These are phyloP conservation scores for Ustilago sp. DNA, from an alignment of 1,284 basidiomycete genomes.

Conservation along the genomic window DNA sequence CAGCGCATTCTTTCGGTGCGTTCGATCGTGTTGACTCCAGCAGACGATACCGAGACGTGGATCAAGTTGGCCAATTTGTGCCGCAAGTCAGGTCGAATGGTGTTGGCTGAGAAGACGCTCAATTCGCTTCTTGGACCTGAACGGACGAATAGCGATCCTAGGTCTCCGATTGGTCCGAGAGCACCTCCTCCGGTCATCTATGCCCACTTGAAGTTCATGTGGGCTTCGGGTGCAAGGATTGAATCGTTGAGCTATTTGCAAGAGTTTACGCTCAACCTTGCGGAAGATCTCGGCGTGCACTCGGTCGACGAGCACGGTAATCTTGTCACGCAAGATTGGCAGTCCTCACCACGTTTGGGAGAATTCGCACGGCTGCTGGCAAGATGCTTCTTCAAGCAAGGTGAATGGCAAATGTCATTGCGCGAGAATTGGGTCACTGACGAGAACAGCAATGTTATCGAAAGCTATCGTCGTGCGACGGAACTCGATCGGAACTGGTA, in stretches of 20 bases:
- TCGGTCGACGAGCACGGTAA: constrained; percentile 63
- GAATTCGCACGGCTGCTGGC: constrained; percentile 90
- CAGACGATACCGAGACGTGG: constrained; percentile 97
- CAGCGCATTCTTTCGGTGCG: constrained; percentile 96
- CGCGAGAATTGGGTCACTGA: constrained; percentile 79
- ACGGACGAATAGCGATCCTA: constrained; percentile 45
- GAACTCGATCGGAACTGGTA: constrained; percentile 95
- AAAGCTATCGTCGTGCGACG: constrained; percentile 87
- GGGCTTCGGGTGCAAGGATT: constrained; percentile 84
- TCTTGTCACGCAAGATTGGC: constrained; percentile 59
- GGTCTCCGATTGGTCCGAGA: constrained; percentile 59
- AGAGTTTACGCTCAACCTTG: constrained; percentile 79
- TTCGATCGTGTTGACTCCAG: constrained; percentile 90
- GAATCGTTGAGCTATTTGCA: constrained; percentile 88
- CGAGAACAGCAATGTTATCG: constrained; percentile 67
- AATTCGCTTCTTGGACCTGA: constrained; percentile 73
- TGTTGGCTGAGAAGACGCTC: constrained; percentile 95
- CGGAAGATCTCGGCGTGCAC: constrained; percentile 79
- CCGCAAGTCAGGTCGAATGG: constrained; percentile 85
- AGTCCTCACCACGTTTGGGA: constrained; percentile 69
- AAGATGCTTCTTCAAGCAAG: constrained; percentile 95
- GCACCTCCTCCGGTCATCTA: constrained; percentile 95
- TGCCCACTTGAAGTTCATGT: constrained; percentile 95
- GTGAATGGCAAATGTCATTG: constrained; percentile 88
- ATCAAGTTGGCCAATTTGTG: constrained; percentile 91